phyloP scores from a whole-genome alignment of 176 grass and related monocot genomes.

The Dendrocalamus sinicus region DNA sequence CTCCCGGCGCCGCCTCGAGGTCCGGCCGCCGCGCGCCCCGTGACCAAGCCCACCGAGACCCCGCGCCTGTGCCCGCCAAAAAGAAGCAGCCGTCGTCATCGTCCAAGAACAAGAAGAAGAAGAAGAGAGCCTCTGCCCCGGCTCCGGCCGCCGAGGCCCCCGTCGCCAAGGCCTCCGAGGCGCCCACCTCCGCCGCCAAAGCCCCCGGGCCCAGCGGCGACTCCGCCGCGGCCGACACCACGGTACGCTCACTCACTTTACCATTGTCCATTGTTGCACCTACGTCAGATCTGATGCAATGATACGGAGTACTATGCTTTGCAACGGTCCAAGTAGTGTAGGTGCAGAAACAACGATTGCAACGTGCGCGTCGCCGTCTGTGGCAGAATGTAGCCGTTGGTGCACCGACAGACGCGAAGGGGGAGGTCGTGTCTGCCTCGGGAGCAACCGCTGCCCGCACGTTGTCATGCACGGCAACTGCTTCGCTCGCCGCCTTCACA shows the following conservation, averaged over 20 bases:
- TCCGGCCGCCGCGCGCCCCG: slow-evolving; percentile 6
- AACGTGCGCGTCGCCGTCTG: background rate
- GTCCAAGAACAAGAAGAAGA: slow-evolving; percentile 47
- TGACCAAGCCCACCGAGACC: slow-evolving; percentile 16
- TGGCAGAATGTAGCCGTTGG: slow-evolving; percentile 25
- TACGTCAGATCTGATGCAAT: background rate
- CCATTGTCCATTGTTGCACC: background rate
- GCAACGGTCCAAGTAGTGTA: background rate
- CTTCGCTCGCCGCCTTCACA: background rate
- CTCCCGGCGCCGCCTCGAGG: slow-evolving; percentile 28
- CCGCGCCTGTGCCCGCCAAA: slow-evolving; percentile 47
- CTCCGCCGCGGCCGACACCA: slow-evolving; percentile 40
- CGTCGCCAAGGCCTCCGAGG: background rate
- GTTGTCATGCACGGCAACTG: background rate
- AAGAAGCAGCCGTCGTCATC: slow-evolving; percentile 50
- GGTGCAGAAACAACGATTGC: background rate
- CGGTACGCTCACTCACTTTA: slow-evolving; percentile 20
- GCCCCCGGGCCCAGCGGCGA: slow-evolving; percentile 47
- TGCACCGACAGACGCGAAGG: slow-evolving; percentile 15
- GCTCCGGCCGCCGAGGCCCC: slow-evolving; percentile 41
- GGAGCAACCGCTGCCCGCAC: background rate
- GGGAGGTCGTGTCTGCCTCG: background rate
- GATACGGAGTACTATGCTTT: background rate
- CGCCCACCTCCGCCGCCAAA: slow-evolving; percentile 28
- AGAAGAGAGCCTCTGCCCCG: slow-evolving; percentile 31